Evolutionary conservation across 2,329 filamentous ascomycete genomes (phyloP).

Genomic region (Alternaria arbusti): DNA sequence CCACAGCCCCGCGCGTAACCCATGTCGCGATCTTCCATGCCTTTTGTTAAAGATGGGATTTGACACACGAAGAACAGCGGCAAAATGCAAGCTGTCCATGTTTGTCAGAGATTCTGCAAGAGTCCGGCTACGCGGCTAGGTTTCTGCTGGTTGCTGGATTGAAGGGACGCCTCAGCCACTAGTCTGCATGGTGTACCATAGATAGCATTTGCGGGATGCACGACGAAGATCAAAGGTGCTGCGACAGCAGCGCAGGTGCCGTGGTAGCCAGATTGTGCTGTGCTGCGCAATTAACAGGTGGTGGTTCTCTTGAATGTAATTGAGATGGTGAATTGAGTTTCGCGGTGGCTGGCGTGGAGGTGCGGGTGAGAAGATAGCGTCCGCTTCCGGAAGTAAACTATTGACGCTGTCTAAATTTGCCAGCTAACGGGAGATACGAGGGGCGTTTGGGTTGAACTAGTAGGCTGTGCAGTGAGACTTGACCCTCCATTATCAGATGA

Average conservation of each 20-base stretch:
- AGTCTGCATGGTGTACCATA: neutral
- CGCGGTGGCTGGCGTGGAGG: neutral
- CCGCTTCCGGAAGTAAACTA: conserved; percentile 7
- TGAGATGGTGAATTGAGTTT: neutral
- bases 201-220: conserved; percentile 8
- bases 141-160: neutral
- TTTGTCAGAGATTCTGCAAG: neutral
- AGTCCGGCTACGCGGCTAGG: neutral
- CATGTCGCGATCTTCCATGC: conserved; percentile 10
- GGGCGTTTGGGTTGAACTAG: neutral
- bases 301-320: neutral
- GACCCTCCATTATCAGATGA: neutral
- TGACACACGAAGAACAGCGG: neutral
- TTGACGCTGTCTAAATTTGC: conserved; percentile 8
- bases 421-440: neutral
- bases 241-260: neutral
- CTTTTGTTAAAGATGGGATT: neutral
- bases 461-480: neutral
- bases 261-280: neutral
- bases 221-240: conserved; percentile 5
- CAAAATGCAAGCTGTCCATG: neutral
- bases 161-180: neutral
- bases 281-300: neutral
- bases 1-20: neutral
- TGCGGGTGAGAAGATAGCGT: neutral